Conservation (phyloP, 1,284 basidiomycete species). For the Sanguinoderma infundibulare region DNA sequence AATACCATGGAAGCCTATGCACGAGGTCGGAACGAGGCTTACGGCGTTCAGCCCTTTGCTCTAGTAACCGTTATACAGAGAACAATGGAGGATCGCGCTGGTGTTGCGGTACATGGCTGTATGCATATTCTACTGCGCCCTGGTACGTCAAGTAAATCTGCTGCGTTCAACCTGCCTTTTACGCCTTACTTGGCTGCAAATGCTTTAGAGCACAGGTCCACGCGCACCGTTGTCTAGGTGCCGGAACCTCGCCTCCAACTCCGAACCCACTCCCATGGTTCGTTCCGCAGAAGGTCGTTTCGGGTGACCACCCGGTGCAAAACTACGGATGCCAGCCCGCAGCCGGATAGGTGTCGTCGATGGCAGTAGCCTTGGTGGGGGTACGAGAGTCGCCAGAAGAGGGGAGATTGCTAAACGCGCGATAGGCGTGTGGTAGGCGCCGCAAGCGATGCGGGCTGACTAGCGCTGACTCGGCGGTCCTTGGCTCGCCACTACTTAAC, state of each 20-base stretch:
- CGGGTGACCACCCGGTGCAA: background rate
- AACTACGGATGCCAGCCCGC: background rate
- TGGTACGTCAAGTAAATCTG: background rate
- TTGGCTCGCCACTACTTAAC: constrained; percentile 13
- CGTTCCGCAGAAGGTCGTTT: background rate
- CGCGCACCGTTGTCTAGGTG: background rate
- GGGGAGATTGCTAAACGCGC: constrained; percentile 5
- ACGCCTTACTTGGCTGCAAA: background rate
- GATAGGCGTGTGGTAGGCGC: constrained; percentile 15
- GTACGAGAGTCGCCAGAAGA: background rate
- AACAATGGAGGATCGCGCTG: no score
- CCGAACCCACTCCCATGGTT: background rate
- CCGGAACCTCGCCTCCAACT: background rate
- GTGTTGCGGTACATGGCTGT: no score
- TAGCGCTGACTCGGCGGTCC: constrained; percentile 23
- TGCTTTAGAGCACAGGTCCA: background rate
- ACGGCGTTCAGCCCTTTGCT: no score
- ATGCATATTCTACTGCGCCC: no score
- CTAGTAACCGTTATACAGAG: no score
- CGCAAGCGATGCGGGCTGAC: constrained; percentile 19
- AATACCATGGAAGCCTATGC: no score
- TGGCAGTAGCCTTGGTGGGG: background rate
- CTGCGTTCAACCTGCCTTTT: background rate
- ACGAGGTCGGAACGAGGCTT: no score
- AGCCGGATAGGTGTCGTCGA: background rate